These are phyloP conservation scores for Sporothrix pseudoabietina DNA, from an alignment of 2,329 filamentous ascomycete species.

Conservation along the genomic window DNA sequence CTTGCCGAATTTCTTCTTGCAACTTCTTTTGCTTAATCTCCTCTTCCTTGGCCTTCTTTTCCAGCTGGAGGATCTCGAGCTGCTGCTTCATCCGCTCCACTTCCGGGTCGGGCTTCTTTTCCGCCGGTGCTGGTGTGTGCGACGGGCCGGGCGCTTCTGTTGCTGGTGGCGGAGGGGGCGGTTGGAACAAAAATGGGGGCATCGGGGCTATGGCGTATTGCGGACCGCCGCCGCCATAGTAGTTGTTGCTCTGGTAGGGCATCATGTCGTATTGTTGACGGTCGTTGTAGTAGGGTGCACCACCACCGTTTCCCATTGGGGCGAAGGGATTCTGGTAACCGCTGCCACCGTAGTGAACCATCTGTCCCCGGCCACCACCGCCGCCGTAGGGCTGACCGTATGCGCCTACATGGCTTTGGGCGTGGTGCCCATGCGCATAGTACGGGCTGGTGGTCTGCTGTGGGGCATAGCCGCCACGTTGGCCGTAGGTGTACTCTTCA, in stretches of 20 bases:
- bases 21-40: slow-evolving; percentile 39
- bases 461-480: slow-evolving; percentile 42
- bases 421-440: slow-evolving; percentile 44
- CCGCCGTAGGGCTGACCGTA: slow-evolving; percentile 46
- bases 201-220: slow-evolving; percentile 41
- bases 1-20: slow-evolving; percentile 42
- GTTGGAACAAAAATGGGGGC: slow-evolving; percentile 46
- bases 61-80: slow-evolving; percentile 54
- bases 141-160: slow-evolving; percentile 46
- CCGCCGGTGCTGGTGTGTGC: slow-evolving; percentile 46
- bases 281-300: slow-evolving; percentile 48
- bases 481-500: slow-evolving; percentile 58
- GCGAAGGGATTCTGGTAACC: slow-evolving; percentile 50
- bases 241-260: slow-evolving; percentile 46
- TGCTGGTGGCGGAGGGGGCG: slow-evolving; percentile 47
- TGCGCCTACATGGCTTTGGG: slow-evolving; percentile 51
- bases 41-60: slow-evolving; percentile 50
- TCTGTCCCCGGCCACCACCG: slow-evolving; percentile 39
- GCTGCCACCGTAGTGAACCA: slow-evolving; percentile 50
- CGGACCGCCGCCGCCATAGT: slow-evolving; percentile 41
- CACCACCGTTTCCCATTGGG: slow-evolving; percentile 46
- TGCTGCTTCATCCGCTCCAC: slow-evolving; percentile 64
- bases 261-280: slow-evolving; percentile 54
- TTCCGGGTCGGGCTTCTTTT: slow-evolving; percentile 54
- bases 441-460: slow-evolving; percentile 36